phyloP scores from a whole-genome alignment of 805 yeast genomes.

The Saturnispora dispora region DNA sequence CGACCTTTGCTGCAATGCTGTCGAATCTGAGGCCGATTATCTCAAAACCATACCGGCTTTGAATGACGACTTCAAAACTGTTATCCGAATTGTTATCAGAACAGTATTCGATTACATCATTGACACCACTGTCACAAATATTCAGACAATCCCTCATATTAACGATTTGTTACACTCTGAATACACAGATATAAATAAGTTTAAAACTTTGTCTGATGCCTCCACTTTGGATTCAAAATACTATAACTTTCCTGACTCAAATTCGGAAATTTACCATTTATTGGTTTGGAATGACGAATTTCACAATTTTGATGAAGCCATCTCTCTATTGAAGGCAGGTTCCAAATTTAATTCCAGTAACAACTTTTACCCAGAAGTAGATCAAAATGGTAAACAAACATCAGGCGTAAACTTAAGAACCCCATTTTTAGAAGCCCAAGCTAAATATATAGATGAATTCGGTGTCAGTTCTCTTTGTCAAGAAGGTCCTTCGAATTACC shows the following conservation, averaged over 20 bases:
- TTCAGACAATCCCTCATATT: conserved; percentile 18
- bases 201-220: not conserved
- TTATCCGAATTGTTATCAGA: conserved; percentile 23
- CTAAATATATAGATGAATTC: conserved; percentile 6
- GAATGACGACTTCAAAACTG: conserved; percentile 15
- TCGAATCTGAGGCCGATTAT: conserved; percentile 8
- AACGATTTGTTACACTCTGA: conserved; percentile 1
- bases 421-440: conserved; percentile 1
- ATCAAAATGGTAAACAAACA: conserved; percentile 3
- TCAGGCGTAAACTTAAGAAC: not conserved
- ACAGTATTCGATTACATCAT: conserved; percentile 33
- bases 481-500: not conserved
- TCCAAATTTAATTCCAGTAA: not conserved
- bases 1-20: conserved; percentile 40
- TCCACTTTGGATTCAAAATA: conserved; percentile 26
- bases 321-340: conserved; percentile 13
- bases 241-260: conserved; percentile 31
- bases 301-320: conserved; percentile 41
- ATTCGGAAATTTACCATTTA: conserved; percentile 34
- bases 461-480: conserved; percentile 7
- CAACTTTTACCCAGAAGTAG: conserved; percentile 7
- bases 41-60: conserved; percentile 6
- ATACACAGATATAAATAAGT: not conserved
- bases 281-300: conserved; percentile 74
- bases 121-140: conserved; percentile 30